These are phyloP conservation scores for Sideroxylon spinosum DNA, from an alignment of 179 eudicot species.

Conservation along the genomic window DNA sequence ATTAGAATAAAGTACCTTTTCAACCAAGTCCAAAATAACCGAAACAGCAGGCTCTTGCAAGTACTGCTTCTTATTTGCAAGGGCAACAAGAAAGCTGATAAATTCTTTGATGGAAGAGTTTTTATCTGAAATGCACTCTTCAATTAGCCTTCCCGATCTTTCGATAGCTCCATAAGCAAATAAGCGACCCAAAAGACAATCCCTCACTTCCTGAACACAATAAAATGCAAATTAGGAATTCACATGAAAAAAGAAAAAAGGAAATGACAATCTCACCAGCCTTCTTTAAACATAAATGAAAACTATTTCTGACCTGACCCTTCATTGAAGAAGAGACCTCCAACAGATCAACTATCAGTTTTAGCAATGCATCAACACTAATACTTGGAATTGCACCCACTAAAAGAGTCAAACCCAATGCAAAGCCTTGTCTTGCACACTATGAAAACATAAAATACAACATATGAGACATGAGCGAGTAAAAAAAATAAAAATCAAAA, in stretches of 20 bases:
- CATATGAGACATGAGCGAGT: background rate
- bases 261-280: background rate
- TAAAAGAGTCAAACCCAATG: slow-evolving; percentile 73
- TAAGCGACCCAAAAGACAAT: slow-evolving; percentile 76
- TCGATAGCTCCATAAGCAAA: slow-evolving; percentile 89
- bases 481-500: background rate
- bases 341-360: slow-evolving; percentile 60
- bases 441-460: slow-evolving; percentile 28
- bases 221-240: slow-evolving; percentile 17
- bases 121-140: slow-evolving; percentile 49
- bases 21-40: slow-evolving; percentile 56
- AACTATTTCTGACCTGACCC: slow-evolving; percentile 72
- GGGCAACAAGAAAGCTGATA: slow-evolving; percentile 43
- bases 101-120: slow-evolving; percentile 57
- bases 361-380: slow-evolving; percentile 62
- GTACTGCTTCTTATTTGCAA: slow-evolving; percentile 78
- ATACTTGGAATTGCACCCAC: slow-evolving; percentile 55
- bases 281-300: slow-evolving; percentile 3
- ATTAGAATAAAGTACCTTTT: slow-evolving; percentile 42
- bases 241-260: slow-evolving; percentile 1
- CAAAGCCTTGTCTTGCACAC: slow-evolving; percentile 99
- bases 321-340: slow-evolving; percentile 83
- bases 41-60: slow-evolving; percentile 83
- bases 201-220: slow-evolving; percentile 66
- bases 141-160: slow-evolving; percentile 67